phyloP scores from a whole-genome alignment of 1,284 basidiomycete genomes.

The Naganishia sp. region DNA sequence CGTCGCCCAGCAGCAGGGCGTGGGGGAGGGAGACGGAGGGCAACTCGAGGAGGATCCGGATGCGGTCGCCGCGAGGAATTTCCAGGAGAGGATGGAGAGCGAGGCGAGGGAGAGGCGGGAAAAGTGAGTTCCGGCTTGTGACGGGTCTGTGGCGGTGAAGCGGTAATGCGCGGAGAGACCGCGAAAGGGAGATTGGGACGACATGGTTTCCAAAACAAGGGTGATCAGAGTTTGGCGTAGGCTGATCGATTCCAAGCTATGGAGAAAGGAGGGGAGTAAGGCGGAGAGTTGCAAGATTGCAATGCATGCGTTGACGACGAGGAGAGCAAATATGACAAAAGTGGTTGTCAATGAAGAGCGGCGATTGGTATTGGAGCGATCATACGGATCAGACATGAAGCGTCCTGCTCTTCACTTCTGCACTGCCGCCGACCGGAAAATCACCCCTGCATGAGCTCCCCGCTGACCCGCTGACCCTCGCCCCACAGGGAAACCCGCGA shows the following conservation, averaged over 20 bases:
- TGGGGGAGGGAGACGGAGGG: conserved; percentile 40
- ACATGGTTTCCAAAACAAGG: no score
- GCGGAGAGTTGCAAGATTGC: no score
- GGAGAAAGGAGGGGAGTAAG: no score
- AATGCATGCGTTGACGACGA: no score
- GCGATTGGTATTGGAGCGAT: neutral
- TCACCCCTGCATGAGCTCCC: neutral
- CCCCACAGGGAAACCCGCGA: conserved; percentile 69
- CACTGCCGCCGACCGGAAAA: no score
- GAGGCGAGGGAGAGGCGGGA: conserved; percentile 72
- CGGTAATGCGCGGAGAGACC: neutral
- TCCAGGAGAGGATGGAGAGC: conserved; percentile 67
- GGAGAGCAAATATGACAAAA: no score
- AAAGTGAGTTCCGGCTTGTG: conserved; percentile 59
- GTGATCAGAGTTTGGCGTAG: no score
- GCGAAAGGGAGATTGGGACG: no score
- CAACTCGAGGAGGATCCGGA: conserved; percentile 68
- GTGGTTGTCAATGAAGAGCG: neutral
- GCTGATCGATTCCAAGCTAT: no score
- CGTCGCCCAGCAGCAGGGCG: neutral
- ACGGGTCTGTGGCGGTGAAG: neutral
- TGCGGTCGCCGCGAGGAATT: conserved; percentile 74
- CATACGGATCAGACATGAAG: neutral
- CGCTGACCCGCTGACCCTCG: conserved; percentile 19
- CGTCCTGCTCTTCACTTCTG: no score